Conservation (phyloP, 805 yeast species). For the Suhomyces xylopsoci region DNA sequence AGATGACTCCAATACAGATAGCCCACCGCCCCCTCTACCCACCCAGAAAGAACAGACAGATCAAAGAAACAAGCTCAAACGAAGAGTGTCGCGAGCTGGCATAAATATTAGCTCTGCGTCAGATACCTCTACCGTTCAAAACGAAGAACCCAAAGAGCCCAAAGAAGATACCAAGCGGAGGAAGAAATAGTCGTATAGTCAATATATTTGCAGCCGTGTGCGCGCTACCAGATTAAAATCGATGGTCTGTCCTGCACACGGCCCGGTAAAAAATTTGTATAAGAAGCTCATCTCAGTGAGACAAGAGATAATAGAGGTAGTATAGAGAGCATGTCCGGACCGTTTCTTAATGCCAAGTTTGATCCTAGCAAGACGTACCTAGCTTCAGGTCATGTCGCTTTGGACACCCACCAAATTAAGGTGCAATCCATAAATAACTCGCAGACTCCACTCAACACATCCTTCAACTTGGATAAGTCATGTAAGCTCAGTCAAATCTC, state of each 20-base stretch:
- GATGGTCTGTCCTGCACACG: slow-evolving; percentile 1
- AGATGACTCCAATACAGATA: slow-evolving; percentile 15
- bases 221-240: background rate
- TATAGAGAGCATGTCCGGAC: slow-evolving; percentile 13
- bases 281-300: slow-evolving; percentile 3
- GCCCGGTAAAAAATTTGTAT: slow-evolving; percentile 1
- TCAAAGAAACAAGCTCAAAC: slow-evolving; percentile 12
- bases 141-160: background rate
- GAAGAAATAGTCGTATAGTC: slow-evolving; percentile 1
- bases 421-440: slow-evolving; percentile 53
- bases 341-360: slow-evolving; percentile 45
- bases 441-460: slow-evolving; percentile 42
- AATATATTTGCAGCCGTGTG: slow-evolving; percentile 1
- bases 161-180: slow-evolving; percentile 6
- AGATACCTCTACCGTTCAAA: background rate
- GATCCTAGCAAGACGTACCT: slow-evolving; percentile 61
- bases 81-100: slow-evolving; percentile 30
- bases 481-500: slow-evolving; percentile 45
- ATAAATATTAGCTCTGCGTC: slow-evolving; percentile 13
- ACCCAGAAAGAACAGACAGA: slow-evolving; percentile 2
- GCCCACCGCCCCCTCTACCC: slow-evolving; percentile 4
- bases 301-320: background rate
- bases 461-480: slow-evolving; percentile 52
- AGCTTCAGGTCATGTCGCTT: slow-evolving; percentile 63
- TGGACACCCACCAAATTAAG: slow-evolving; percentile 67